A percentile compares a stretch with the other conserved stretches of the same genome.
Conservation (phyloP, 1,284 basidiomycete species). For the Rhodofomes roseus region DNA sequence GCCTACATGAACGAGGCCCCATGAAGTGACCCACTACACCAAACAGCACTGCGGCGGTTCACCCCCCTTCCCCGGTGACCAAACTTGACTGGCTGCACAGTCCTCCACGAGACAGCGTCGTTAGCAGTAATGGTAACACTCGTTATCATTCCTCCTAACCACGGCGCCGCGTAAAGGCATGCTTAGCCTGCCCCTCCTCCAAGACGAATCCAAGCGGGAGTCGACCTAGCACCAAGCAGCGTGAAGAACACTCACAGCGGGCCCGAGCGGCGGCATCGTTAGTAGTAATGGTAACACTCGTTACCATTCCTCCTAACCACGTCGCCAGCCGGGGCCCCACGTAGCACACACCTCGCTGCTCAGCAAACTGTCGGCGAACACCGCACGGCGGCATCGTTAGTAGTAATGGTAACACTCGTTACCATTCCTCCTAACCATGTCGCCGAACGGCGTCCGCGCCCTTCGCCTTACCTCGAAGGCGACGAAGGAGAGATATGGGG, state of each 20-base stretch:
- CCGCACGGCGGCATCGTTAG: background rate
- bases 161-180: background rate
- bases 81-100: no score
- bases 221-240: no score
- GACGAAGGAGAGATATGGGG: background rate
- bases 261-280: background rate
- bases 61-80: no score
- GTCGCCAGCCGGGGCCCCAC: background rate
- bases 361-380: background rate
- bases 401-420: background rate
- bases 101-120: background rate
- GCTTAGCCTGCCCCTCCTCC: no score
- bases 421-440: constrained; percentile 1
- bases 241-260: background rate
- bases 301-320: constrained; percentile 1
- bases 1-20: no score
- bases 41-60: no score
- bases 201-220: no score
- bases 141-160: constrained; percentile 1
- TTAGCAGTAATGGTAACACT: constrained; percentile 1
- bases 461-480: background rate
- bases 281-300: background rate
- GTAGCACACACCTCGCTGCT: no score
- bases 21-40: no score
- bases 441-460: background rate